Evolutionary conservation across 208 protist genomes (phyloP), one percentile per base, ranked within the genome.

Genomic region (Trypanosoma grayi): DNA sequence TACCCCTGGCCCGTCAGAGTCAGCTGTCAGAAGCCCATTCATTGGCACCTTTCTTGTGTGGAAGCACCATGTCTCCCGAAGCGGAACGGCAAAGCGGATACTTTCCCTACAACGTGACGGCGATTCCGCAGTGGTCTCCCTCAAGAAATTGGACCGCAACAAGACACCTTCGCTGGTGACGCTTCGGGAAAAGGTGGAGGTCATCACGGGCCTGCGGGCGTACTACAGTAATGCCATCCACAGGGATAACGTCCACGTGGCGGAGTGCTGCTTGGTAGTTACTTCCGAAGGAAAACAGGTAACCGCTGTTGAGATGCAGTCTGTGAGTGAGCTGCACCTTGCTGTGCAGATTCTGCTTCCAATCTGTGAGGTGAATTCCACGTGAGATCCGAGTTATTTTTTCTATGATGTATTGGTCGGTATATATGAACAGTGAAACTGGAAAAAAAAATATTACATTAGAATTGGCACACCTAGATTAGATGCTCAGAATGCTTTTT

Each of bases 11-110:
- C 2, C 16, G 16, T 3, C 8, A 34, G 44, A 48, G 27, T 55
- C 45, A 16, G 34, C 47, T 28, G 47, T 45, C 20, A 20, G 20
- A 4, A 30, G 36, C 39, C 48, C 51, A 20, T 34, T 30, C 56
- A 53, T 43, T 24, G 62, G 55, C 27, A 66, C 47, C 11, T 66
- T 85, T 72, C 48, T 50, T 50, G 57, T 85, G 4, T 60, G 70
- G 60, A 89, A 89, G 62, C 83, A 89, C 46, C 83, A 89, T 64
- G 54, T 78, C 44, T 86, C 79, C 11, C 75, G 83, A 40, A 62
- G 55, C 18, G 71, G 79, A 18, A 65, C 63, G 1, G 76, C 79
- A 22, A 68, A 60, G 9, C 78, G 83, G 4, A 52, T 72, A 39
- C 70, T 88, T 22, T 51, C 44, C 14, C 14, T 84, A 18, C 53